A percentile compares a stretch with the other conserved stretches of the same genome.
phyloP scores from a whole-genome alignment of 305 asterid genomes.

The Stenogyne calaminthoides region DNA sequence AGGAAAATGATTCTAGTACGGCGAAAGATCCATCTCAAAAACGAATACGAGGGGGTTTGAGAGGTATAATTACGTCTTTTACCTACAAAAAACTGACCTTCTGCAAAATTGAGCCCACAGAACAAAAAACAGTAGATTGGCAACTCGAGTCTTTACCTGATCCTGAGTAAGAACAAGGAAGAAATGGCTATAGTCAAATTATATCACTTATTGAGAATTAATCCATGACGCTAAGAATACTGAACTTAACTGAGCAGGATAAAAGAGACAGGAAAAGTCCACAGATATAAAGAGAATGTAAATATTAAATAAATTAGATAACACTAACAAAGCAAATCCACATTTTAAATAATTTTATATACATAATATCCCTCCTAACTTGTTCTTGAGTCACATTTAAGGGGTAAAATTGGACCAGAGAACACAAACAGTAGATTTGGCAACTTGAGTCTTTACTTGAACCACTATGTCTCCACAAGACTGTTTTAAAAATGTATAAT shows the following conservation, averaged over 20 bases:
- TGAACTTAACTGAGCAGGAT: not conserved
- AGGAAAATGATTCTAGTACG: slow-evolving; percentile 1
- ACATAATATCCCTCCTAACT: too few relatives aligned
- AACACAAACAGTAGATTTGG: not conserved
- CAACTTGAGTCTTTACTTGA: not conserved
- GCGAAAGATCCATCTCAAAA: slow-evolving; percentile 26
- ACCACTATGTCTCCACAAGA: not conserved
- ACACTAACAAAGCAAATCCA: not conserved
- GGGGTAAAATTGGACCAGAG: not conserved
- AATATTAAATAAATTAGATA: not conserved
- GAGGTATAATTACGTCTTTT: slow-evolving; percentile 10
- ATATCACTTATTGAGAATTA: slow-evolving; percentile 42
- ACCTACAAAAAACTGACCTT: slow-evolving; percentile 22
- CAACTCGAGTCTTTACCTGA: slow-evolving; percentile 54
- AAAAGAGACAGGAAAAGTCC: not conserved
- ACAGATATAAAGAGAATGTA: not conserved
- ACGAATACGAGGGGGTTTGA: slow-evolving; percentile 19
- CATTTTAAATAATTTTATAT: not conserved
- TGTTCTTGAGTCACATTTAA: too few relatives aligned
- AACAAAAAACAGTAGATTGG: slow-evolving; percentile 52
- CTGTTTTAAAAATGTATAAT: not conserved
- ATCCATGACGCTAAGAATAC: not conserved
- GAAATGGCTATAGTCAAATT: slow-evolving; percentile 53
- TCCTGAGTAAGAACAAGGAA: slow-evolving; percentile 40
- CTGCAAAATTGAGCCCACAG: not conserved